A percentile compares a stretch with the other conserved stretches of the same genome.
Conservation (phyloP, 2,329 filamentous ascomycete genomes). For the Oidium heveae region DNA sequence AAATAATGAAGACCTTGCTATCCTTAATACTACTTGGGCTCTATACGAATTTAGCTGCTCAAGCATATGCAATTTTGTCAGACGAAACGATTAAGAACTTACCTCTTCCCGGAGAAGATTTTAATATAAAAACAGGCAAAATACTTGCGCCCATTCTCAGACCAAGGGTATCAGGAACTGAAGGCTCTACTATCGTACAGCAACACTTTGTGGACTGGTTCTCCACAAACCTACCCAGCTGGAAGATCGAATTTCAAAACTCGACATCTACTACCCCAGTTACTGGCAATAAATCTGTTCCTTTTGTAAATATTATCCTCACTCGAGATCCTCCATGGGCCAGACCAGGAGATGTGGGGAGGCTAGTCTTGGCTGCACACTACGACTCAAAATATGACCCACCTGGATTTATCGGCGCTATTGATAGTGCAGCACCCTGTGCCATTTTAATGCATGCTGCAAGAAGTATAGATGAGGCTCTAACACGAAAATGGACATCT, state of each 20-base stretch:
- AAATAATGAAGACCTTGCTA: not conserved
- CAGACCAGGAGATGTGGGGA: conserved; percentile 44
- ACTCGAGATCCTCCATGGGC: conserved; percentile 73
- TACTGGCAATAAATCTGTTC: conserved; percentile 42
- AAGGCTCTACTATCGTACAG: conserved; percentile 46
- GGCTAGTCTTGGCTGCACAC: conserved; percentile 74
- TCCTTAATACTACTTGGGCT: conserved; percentile 5
- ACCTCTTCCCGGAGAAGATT: conserved; percentile 46
- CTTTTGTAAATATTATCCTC: conserved; percentile 71
- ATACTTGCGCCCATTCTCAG: conserved; percentile 71
- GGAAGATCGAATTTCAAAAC: conserved; percentile 69
- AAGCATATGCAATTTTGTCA: conserved; percentile 26
- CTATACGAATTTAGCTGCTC: conserved; percentile 4
- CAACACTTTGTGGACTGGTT: conserved; percentile 75
- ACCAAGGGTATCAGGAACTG: conserved; percentile 69
- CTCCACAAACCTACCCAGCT: conserved; percentile 42
- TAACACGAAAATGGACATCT: conserved; percentile 59
- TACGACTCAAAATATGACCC: conserved; percentile 71
- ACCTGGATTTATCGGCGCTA: conserved; percentile 75
- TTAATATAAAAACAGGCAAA: conserved; percentile 50
- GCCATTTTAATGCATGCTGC: conserved; percentile 80
- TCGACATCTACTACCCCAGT: conserved; percentile 64
- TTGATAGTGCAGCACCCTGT: conserved; percentile 80
- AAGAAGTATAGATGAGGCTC: conserved; percentile 49
- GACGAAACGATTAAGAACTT: conserved; percentile 49